Base-by-base conservation (phyloP, 768 basidiomycete genomes). In the Boletus insuetus region DNA sequence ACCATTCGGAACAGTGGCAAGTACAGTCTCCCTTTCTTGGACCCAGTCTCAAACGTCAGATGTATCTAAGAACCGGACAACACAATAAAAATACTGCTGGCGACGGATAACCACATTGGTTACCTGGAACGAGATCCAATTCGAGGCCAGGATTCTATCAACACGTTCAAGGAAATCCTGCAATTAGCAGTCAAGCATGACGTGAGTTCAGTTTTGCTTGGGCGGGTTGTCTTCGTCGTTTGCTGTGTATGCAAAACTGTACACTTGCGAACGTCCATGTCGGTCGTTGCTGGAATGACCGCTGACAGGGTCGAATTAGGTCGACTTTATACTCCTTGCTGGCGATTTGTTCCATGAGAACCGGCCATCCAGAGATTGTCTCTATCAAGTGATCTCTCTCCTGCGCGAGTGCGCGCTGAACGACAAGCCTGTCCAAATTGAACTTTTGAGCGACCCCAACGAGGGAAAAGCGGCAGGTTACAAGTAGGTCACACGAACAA, bases 331-430 rank as follows among this genome's bases (percentile, higher is more conserved):
- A 42, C 82, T 99, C 10, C 84, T 98, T 8, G 96, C 89, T 14
- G 97, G 97, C 9, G 97, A 99, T 69, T 77, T 99, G 4, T 99
- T 99, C 67, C 97, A 99, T 70, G 97, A 99, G 66, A 99, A 98
- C 71, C 84, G 94, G 58, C 97, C 97, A 0, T 91, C 91, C 29
- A 76, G 96, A 59, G 91, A 93, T 49, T 89, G 89, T 59, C 72
- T 98, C 31, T 96, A 95, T 72, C 85, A 91, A 67, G 89, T 88
- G 1, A 91, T 92, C 64, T 91, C 92, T 2, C 78, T 98, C 14
- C 73, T 99, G 53, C 83, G 97, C 48, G 92, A 99, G 73, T 92
- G 90, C 71, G 93, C 93, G 0, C 64, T 98, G 51, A 89, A 90
- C 6, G 86, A 96, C 68, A 87, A 85, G 62, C 92, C 96, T 0